These are phyloP conservation scores for Hypoxylon rubiginosum DNA, from an alignment of 2,329 filamentous ascomycete species.

Conservation along the genomic window DNA sequence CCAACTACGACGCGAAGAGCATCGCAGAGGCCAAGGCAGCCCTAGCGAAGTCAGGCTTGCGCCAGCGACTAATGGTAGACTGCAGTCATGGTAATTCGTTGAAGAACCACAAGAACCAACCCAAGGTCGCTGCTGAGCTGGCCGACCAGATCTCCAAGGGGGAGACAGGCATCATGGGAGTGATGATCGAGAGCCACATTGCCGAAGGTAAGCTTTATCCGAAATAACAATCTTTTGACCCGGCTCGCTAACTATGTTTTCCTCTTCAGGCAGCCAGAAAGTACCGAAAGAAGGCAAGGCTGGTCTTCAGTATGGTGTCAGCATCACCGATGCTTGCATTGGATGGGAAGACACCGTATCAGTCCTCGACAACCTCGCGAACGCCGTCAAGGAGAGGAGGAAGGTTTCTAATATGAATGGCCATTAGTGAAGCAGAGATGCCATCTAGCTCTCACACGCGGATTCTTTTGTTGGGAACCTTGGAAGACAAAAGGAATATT, in stretches of 20 bases:
- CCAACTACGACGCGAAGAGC: slow-evolving; percentile 91
- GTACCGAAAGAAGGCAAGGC: slow-evolving; percentile 87
- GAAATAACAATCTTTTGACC: not conserved
- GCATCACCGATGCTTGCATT: slow-evolving; percentile 98
- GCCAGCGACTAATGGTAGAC: slow-evolving; percentile 91
- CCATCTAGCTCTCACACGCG: not conserved
- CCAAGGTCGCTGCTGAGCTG: slow-evolving; percentile 85
- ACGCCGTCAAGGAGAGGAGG: slow-evolving; percentile 82
- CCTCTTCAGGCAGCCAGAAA: slow-evolving; percentile 80
- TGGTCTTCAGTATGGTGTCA: slow-evolving; percentile 91
- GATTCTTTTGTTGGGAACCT: not conserved
- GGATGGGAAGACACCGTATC: slow-evolving; percentile 89
- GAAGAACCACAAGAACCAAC: slow-evolving; percentile 98
- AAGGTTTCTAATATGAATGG: slow-evolving; percentile 56
- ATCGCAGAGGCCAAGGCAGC: slow-evolving; percentile 86
- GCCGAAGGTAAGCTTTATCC: slow-evolving; percentile 76
- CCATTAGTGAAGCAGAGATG: slow-evolving; percentile 26
- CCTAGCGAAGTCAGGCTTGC: slow-evolving; percentile 79
- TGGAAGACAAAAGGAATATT: slow-evolving; percentile 5
- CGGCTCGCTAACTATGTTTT: slow-evolving; percentile 45
- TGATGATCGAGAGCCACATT: slow-evolving; percentile 99
- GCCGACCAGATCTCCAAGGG: slow-evolving; percentile 88
- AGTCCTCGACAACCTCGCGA: slow-evolving; percentile 82
- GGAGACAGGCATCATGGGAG: slow-evolving; percentile 90
- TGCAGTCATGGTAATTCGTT: slow-evolving; percentile 96